Base-by-base conservation (phyloP, 768 basidiomycete genomes). In the Podaxis sp. region DNA sequence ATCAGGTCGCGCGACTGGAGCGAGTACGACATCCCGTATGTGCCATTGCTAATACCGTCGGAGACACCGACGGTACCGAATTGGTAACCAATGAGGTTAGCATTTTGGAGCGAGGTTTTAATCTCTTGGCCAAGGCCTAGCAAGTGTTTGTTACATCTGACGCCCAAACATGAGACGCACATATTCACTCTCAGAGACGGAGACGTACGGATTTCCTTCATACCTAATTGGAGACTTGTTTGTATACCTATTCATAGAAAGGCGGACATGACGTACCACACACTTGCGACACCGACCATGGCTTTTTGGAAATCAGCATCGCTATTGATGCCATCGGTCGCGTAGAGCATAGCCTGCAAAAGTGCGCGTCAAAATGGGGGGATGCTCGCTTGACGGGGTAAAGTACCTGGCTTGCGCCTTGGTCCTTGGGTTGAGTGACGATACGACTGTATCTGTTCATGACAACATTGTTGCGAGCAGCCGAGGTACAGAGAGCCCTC, bases 1-100 rank as follows among this genome's bases (percentile, higher is more conserved):
- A 99, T 99, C 52, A 99, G 84, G 78, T 99, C 97, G 66, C 97
- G 87, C 26, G 95, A 96, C 77, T 96, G 97, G 3, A 99, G 84
- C n/a, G 97, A 99, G 73, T 89, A 96, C 62, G 87, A 86, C 95
- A 96, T 97, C 67, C 91, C 95, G 41, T 79, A 79, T 3, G 96
- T 98, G 69, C 97, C 97, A 89, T 97, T 99, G 76, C 95, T 96
- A 74, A 99, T 99, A 22, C 94, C 97, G 75, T 99, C 97, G 75
- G 95, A 96, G 69, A 99, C 97, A 60, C 94, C 97, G 64, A 96
- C 93, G 15, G 95, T 94, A 57, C 97, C 97, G 75, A 97, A 99
- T 76, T 97, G 96, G 79, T 99, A 99, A 40, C 91, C 96, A 70
- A 95, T 94, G 70, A 98, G 74, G 68, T 85, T 81, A 69, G 88